These are phyloP conservation scores for Nannochloropsis salina DNA, from an alignment of 108 stramenopile genomes.

Conservation along the genomic window DNA sequence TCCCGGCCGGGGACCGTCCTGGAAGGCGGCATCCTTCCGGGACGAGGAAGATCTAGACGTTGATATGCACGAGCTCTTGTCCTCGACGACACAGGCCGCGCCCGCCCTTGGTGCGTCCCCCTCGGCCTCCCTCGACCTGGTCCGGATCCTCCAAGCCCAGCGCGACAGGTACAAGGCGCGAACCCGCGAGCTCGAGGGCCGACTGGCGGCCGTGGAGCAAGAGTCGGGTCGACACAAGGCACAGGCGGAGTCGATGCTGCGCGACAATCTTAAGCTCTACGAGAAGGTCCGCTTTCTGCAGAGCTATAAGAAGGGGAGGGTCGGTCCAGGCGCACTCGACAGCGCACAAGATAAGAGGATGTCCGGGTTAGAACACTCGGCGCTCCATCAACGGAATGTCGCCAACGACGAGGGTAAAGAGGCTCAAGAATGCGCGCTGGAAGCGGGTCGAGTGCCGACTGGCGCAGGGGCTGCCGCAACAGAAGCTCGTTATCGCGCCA, in stretches of 20 bases:
- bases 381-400: not conserved
- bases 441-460: not conserved
- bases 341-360: not conserved
- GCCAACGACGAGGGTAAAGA: not conserved
- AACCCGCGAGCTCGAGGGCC: slow-evolving; percentile 35
- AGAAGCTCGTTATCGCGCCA: slow-evolving; percentile 29
- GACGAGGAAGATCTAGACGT: no score
- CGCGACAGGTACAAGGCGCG: slow-evolving; percentile 46
- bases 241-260: slow-evolving; percentile 36
- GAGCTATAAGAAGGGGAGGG: slow-evolving; percentile 37
- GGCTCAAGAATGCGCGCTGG: not conserved
- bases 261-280: slow-evolving; percentile 50
- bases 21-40: not conserved
- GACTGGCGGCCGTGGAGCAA: not conserved
- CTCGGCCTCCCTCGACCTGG: not conserved
- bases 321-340: not conserved
- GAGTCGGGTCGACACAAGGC: not conserved
- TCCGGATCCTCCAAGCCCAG: slow-evolving; percentile 30
- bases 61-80: not conserved
- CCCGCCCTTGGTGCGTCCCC: not conserved
- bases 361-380: not conserved
- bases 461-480: not conserved
- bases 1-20: slow-evolving; percentile 2
- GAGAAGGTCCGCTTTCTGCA: slow-evolving; percentile 49
- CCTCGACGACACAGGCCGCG: not conserved